These are phyloP conservation scores for Rhodotorula toruloides DNA, from an alignment of 768 basidiomycete species.

Conservation along the genomic window DNA sequence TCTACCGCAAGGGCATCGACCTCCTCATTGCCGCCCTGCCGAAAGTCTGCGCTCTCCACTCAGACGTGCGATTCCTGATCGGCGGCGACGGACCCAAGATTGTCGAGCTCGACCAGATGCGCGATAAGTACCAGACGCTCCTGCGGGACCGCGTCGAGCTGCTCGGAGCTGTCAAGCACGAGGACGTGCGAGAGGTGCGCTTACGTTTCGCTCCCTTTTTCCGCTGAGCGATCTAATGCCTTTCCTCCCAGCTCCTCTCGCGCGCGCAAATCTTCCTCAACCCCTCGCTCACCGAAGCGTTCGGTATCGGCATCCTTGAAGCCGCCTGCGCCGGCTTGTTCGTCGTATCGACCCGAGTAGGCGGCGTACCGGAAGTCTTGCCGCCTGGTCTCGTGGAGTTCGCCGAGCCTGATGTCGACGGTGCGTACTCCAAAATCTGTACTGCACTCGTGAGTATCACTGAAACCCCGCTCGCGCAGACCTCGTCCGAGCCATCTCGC, in stretches of 20 bases:
- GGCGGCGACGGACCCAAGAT: conserved; percentile 95
- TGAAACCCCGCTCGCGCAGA: conserved; percentile 52
- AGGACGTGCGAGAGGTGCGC: conserved; percentile 73
- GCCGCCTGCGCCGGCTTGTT: conserved; percentile 92
- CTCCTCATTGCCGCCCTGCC: conserved; percentile 88
- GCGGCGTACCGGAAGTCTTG: conserved; percentile 90
- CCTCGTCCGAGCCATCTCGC: conserved; percentile 72
- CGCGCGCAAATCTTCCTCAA: conserved; percentile 89
- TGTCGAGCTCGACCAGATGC: conserved; percentile 89
- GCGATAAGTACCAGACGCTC: conserved; percentile 66
- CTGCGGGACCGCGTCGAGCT: conserved; percentile 89
- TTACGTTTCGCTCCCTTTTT: background rate
- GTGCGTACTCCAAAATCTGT: conserved; percentile 51
- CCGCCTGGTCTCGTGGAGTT: conserved; percentile 94
- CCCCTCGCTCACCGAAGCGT: conserved; percentile 90
- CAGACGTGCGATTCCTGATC: conserved; percentile 80
- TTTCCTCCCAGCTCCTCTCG: conserved; percentile 60
- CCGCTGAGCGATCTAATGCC: background rate
- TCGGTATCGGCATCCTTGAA: conserved; percentile 95
- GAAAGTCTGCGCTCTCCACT: conserved; percentile 74
- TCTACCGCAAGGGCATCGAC: conserved; percentile 94
- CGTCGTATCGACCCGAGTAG: conserved; percentile 87
- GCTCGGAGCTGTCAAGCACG: conserved; percentile 71
- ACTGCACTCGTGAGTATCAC: background rate
- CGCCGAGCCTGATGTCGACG: conserved; percentile 87